phyloP scores from a whole-genome alignment of 768 basidiomycete genomes.

The Sporobolomyces pararoseus region DNA sequence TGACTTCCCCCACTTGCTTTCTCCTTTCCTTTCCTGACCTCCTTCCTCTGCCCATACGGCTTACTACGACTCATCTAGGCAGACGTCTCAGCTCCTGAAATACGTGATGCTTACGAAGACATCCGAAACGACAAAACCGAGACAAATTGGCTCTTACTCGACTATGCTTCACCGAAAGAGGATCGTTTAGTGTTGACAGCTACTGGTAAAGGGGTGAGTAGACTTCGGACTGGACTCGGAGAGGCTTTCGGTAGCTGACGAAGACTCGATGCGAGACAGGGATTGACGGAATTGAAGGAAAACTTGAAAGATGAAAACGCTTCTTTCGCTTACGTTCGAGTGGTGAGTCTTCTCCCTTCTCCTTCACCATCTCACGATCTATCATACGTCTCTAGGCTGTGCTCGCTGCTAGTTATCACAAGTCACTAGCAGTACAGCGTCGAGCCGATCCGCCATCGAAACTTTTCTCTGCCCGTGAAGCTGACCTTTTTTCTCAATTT shows the following conservation, averaged over 20 bases:
- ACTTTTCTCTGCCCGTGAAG: not conserved
- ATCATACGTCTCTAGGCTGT: not conserved
- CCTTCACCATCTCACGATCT: not conserved
- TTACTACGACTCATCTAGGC: slow-evolving; percentile 53
- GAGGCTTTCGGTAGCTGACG: no score
- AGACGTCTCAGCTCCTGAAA: slow-evolving; percentile 69
- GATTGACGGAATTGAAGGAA: slow-evolving; percentile 70
- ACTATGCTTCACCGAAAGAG: slow-evolving; percentile 62
- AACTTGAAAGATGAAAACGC: slow-evolving; percentile 69
- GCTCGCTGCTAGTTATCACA: no score
- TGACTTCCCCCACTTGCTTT: no score
- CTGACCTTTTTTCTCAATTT: not conserved
- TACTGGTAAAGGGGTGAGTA: slow-evolving; percentile 65
- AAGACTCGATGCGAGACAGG: slow-evolving; percentile 3
- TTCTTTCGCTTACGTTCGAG: slow-evolving; percentile 76
- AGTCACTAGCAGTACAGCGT: no score
- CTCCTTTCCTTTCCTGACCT: no score
- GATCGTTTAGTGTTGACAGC: slow-evolving; percentile 73
- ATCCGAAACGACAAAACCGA: slow-evolving; percentile 79
- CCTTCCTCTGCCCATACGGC: no score
- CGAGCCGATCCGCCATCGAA: no score
- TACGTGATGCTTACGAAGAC: slow-evolving; percentile 80
- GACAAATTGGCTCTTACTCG: slow-evolving; percentile 83
- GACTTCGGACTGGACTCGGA: no score
- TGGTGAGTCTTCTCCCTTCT: slow-evolving; percentile 49